Evolutionary conservation across 306 rosid species (phyloP), one percentile per base, ranked within the genome.

Genomic region (Vigna nakashimae): DNA sequence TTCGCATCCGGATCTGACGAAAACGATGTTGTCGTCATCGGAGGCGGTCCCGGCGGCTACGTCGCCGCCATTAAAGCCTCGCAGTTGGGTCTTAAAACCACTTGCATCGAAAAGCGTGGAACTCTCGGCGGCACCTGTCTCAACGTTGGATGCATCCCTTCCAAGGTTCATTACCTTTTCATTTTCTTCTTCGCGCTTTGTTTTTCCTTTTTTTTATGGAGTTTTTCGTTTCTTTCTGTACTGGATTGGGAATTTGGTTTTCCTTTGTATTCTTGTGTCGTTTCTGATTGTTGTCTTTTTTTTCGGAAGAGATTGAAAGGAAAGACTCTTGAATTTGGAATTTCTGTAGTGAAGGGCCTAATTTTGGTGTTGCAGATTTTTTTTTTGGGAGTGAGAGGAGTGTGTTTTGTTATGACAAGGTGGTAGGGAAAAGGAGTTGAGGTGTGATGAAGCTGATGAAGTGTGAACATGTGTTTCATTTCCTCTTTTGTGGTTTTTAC

Each of bases 21-120:
- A 6, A 96, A 86, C 84, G 99, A 96, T 74, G 99, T 96, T 82
- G 98, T 96, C 65, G 82, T 96, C 81, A 65, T 96, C 78, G 99
- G 99, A n/a, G 99, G 99, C 6, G 99, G 99, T 0, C 98, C 99
- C 16, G 99, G 99, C 1, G 99, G 99, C 45, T 96, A 96, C 77
- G 99, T 96, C 22, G 99, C 98, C 52, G 99, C 99, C 79, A 96
- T 96, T 70, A 96, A 96, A 87, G 98, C 99, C 17, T 88, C 99
- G 12, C 99, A 96, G 88, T 80, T 96, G 0, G 99, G 99, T 4
- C 97, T 96, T 71, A 96, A 92, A 81, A 96, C 99, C 65, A 87
- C 99, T 68, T 96, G 99, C 82, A 90, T 96, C 87, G 99, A 96
- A 89, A 96, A 92, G 93, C 98, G 97, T 36, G 98, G 98, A 3